A percentile compares a stretch with the other conserved stretches of the same genome.
These are phyloP conservation scores for Tephrocybe sp. DNA, from an alignment of 768 basidiomycete species.

Conservation along the genomic window DNA sequence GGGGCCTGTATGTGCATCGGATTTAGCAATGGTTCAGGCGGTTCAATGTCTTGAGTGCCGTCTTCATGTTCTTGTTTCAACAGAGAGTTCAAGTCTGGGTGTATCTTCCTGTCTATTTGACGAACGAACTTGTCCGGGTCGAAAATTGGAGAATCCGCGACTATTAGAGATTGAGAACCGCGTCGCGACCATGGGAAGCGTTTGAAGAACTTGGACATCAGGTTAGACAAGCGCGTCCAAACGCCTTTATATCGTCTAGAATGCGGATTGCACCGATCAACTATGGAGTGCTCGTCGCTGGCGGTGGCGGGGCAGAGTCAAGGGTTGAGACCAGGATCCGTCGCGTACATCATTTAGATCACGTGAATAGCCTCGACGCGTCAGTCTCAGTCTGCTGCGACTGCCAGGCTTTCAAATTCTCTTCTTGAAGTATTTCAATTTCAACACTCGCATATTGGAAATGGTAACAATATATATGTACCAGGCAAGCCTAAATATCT, in stretches of 20 bases:
- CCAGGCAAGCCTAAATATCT: too few relatives aligned
- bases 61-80: constrained; percentile 19
- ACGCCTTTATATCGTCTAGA: constrained; percentile 12
- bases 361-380: too few relatives aligned
- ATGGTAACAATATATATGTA: too few relatives aligned
- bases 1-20: not conserved
- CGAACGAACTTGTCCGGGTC: not conserved
- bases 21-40: constrained; percentile 3
- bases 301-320: not conserved
- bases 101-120: constrained; percentile 31
- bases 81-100: constrained; percentile 34
- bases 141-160: not conserved
- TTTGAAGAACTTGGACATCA: constrained; percentile 11
- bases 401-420: too few relatives aligned
- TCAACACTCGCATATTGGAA: too few relatives aligned
- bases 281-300: not conserved
- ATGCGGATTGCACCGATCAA: not conserved
- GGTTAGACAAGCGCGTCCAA: not conserved
- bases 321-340: too few relatives aligned
- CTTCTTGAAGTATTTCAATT: too few relatives aligned
- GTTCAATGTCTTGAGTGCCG: not conserved
- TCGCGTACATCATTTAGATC: too few relatives aligned
- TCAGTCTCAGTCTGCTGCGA: too few relatives aligned
- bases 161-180: not conserved
- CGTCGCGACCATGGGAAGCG: constrained; percentile 9